A percentile compares a stretch with the other conserved stretches of the same genome.
phyloP scores from a whole-genome alignment of 768 basidiomycete species.

The Scleroderma bovista region DNA sequence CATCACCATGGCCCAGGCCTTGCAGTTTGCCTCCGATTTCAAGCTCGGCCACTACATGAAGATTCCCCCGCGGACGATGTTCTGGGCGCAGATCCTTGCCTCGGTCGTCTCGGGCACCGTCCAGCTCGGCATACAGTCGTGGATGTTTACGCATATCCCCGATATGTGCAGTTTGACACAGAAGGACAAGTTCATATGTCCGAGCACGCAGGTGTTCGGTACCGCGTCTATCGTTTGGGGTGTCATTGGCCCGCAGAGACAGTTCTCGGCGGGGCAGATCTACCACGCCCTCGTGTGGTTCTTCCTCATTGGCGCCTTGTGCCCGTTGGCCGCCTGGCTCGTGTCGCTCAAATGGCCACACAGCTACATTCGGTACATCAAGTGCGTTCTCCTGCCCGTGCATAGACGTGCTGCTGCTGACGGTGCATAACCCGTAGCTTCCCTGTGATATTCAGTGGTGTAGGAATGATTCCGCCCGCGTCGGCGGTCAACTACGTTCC shows the following conservation, averaged over 20 bases:
- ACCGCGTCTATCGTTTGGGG: constrained; percentile 80
- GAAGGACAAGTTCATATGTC: constrained; percentile 55
- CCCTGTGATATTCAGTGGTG: constrained; percentile 50
- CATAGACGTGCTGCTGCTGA: constrained; percentile 4
- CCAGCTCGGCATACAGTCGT: constrained; percentile 61
- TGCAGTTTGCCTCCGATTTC: constrained; percentile 68
- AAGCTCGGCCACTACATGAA: constrained; percentile 76
- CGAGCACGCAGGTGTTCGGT: constrained; percentile 65
- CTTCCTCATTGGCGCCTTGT: constrained; percentile 70
- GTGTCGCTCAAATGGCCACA: constrained; percentile 58
- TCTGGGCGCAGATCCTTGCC: constrained; percentile 63
- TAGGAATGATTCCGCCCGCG: constrained; percentile 59
- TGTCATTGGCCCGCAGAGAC: constrained; percentile 70
- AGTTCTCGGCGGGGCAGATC: constrained; percentile 61
- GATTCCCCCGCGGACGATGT: constrained; percentile 62
- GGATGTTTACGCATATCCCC: constrained; percentile 45
- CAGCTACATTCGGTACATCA: constrained; percentile 54
- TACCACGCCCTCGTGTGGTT: constrained; percentile 64
- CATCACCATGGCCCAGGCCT: constrained; percentile 58
- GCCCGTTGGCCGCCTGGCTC: constrained; percentile 52
- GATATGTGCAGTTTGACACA: constrained; percentile 27
- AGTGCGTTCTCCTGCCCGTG: constrained; percentile 41
- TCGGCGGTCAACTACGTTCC: constrained; percentile 61
- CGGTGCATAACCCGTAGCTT: constrained; percentile 29
- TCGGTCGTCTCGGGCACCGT: constrained; percentile 57